Evolutionary conservation across 169 alveolate species (phyloP), one percentile per base, ranked within the genome.

Genomic region (Nephromyces sp.): DNA sequence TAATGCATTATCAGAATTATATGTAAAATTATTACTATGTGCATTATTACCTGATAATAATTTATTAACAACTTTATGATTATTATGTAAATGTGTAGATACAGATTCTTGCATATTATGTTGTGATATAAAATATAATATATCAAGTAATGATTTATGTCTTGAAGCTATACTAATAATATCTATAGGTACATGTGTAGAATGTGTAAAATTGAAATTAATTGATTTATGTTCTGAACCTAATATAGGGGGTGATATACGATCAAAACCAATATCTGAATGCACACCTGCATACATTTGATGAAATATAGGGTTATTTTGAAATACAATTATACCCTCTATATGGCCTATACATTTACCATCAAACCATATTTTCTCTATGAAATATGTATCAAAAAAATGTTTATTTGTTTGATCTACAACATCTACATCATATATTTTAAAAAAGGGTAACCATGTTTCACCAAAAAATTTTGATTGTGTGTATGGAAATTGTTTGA

Each of bases 381-480:
- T 35, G 66, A 78, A 78, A 32, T 22, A 63, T 8, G 71, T 28
- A 61, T 70, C 79, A 57, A 22, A 71, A 43, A 71, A 71, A 8
- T 61, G 66, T 21, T 51, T 32, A 3, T 72, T 72, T 27, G 32
- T 32, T 8, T 29, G 2, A 6, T 35, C 64, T 15, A 71, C 78
- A 22, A 78, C 53, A 63, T 78, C 84, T 0, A 77, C 66, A 43
- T 78, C 84, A 29, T 63, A 78, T 22, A 78, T 21, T 52, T 78
- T 78, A 52, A 71, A 64, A 53, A 78, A 78, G 31, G 84, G 84
- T 22, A 78, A 52, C 84, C 84, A 78, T 34, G 66, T 24, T 72
- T 78, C 84, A 6, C 84, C 84, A 28, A 3, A 31, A 24, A 78
- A 30, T 66, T 32, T 66, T 21, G 75, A 75, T 2, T 5, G 32